Evolutionary conservation across 306 rosid species (phyloP).

Genomic region (Myrica gale): DNA sequence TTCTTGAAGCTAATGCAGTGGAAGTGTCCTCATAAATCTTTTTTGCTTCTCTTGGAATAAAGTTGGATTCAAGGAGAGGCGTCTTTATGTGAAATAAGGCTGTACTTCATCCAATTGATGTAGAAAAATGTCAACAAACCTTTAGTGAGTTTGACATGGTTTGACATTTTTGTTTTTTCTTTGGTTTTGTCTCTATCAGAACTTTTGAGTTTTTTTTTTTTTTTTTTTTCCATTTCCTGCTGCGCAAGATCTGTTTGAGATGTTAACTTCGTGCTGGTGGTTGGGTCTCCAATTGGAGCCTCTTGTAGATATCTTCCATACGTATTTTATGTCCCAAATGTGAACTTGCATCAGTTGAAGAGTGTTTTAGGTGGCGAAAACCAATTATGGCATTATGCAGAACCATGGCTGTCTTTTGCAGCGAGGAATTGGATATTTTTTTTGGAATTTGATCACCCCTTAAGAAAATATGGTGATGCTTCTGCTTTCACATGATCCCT

Average conservation of each 20-base stretch:
- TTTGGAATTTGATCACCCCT: too few relatives aligned
- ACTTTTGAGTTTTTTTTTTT: not conserved
- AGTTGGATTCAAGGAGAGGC: not conserved
- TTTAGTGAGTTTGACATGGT: not conserved
- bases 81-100: not conserved
- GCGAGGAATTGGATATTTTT: too few relatives aligned
- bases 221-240: not conserved
- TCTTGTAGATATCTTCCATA: not conserved
- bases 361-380: not conserved
- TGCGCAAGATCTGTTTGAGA: not conserved
- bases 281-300: not conserved
- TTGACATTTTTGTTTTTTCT: not conserved
- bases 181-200: not conserved
- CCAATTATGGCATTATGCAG: not conserved
- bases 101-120: not conserved
- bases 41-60: not conserved
- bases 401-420: too few relatives aligned
- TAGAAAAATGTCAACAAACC: not conserved
- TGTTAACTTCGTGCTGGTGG: not conserved
- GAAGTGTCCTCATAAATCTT: slow-evolving; percentile 15
- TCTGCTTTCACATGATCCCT: too few relatives aligned
- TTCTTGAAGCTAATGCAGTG: slow-evolving; percentile 2
- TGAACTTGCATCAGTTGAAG: not conserved
- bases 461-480: too few relatives aligned
- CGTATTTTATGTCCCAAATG: not conserved